Evolutionary conservation across 1,284 basidiomycete species (phyloP).

Genomic region (Erythrobasidium hasegawianum): DNA sequence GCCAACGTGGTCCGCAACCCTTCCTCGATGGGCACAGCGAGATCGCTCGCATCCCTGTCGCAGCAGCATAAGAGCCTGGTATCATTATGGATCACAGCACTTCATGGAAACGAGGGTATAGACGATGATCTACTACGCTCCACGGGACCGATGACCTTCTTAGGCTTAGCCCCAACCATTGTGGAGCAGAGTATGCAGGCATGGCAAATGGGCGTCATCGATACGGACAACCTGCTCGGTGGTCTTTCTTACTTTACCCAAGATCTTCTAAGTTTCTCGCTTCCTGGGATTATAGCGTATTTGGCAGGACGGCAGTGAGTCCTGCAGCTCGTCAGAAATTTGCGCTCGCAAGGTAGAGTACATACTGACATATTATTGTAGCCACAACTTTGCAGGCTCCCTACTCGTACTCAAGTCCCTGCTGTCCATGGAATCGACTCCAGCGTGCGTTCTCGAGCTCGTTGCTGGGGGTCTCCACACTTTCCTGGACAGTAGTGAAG

Average conservation of each 20-base stretch:
- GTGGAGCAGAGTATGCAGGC: slow-evolving; percentile 54
- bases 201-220: slow-evolving; percentile 52
- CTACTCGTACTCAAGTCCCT: not conserved
- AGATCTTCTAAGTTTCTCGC: slow-evolving; percentile 54
- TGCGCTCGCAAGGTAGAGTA: too few species aligned
- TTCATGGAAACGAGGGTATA: slow-evolving; percentile 51
- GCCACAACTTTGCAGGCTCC: not conserved
- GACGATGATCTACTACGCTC: slow-evolving; percentile 51
- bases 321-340: too few species aligned
- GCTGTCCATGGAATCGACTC: not conserved
- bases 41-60: slow-evolving; percentile 45
- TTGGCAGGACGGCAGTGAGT: not conserved
- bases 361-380: too few species aligned
- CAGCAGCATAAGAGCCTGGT: slow-evolving; percentile 47
- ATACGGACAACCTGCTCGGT: slow-evolving; percentile 53
- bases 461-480: not conserved
- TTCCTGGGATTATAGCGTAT: slow-evolving; percentile 52
- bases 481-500: not conserved
- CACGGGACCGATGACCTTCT: slow-evolving; percentile 52
- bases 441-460: not conserved
- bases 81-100: slow-evolving; percentile 48
- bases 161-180: slow-evolving; percentile 52
- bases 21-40: slow-evolving; percentile 41
- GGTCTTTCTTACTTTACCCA: slow-evolving; percentile 56
- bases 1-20: not conserved